Evolutionary conservation across 208 protist species (phyloP).

Genomic region (Trypanosoma scelopori): DNA sequence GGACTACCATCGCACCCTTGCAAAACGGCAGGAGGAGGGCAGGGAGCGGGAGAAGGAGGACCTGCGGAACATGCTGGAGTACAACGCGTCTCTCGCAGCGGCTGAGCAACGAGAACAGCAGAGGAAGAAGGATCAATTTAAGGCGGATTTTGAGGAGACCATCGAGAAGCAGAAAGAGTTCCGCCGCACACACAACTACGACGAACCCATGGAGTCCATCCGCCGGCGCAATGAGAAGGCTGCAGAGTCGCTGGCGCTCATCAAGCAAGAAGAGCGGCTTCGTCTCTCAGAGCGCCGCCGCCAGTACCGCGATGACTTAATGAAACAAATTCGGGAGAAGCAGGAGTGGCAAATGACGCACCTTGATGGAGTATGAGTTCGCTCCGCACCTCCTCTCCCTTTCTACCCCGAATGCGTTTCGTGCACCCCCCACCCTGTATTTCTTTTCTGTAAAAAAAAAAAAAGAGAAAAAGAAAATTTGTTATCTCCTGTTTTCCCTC

Average conservation of each 20-base stretch:
- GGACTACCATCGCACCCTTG: slow-evolving; percentile 45
- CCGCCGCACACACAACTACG: slow-evolving; percentile 69
- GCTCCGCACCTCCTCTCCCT: no score
- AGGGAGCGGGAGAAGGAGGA: slow-evolving; percentile 49
- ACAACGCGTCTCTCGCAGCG: slow-evolving; percentile 55
- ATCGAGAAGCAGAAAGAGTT: slow-evolving; percentile 80
- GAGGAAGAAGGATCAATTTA: slow-evolving; percentile 62
- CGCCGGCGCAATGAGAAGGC: slow-evolving; percentile 70
- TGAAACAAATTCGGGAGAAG: slow-evolving; percentile 74
- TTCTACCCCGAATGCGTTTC: no score
- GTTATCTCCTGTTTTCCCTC: neutral
- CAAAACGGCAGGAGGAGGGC: slow-evolving; percentile 31
- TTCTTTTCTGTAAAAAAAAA: no score
- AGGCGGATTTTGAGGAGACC: slow-evolving; percentile 60
- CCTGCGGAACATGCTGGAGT: slow-evolving; percentile 50
- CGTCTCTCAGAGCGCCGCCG: slow-evolving; percentile 42
- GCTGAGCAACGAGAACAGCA: slow-evolving; percentile 48
- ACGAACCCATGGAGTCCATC: slow-evolving; percentile 66
- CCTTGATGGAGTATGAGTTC: slow-evolving; percentile 48
- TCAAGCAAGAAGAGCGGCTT: slow-evolving; percentile 60
- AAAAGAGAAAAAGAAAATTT: no score
- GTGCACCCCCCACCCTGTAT: no score
- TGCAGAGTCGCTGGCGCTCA: slow-evolving; percentile 46
- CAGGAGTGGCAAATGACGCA: slow-evolving; percentile 64
- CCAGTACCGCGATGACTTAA: slow-evolving; percentile 71